Evolutionary conservation across 225 moss, liverwort and hornwort genomes (phyloP).

Genomic region (Bryoerythrophyllum caledonicum): DNA sequence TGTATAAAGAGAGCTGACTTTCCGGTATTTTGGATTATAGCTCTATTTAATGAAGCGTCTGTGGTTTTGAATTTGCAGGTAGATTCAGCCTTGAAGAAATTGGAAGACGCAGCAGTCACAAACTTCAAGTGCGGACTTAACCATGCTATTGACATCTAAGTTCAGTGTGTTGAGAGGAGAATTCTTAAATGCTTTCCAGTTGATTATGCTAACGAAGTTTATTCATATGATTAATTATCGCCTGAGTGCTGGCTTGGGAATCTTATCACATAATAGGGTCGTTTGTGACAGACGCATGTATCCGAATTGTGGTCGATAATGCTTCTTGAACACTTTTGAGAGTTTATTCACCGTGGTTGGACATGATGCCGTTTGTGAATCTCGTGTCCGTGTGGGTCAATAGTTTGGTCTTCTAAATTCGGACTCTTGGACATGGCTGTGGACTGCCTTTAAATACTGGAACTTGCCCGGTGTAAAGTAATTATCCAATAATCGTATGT

Average conservation of each 20-base stretch:
- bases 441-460: neutral
- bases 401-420: neutral
- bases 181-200: neutral
- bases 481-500: neutral
- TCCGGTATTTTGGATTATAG: neutral
- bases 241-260: constrained; percentile 17
- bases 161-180: neutral
- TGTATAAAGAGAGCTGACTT: no score
- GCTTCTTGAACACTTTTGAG: neutral
- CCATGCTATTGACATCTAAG: constrained; percentile 14
- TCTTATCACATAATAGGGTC: neutral
- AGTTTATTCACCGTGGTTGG: neutral
- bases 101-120: constrained; percentile 53
- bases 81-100: constrained; percentile 49
- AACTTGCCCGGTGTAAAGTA: constrained; percentile 4
- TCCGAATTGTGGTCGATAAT: neutral
- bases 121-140: constrained; percentile 47
- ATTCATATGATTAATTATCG: constrained; percentile 16
- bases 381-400: neutral
- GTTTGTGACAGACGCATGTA: neutral
- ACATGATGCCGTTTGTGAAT: neutral
- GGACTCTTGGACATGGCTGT: constrained; percentile 4
- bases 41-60: constrained; percentile 1
- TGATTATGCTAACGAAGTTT: constrained; percentile 1
- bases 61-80: constrained; percentile 40